A percentile compares a stretch with the other conserved stretches of the same genome.
Conservation (phyloP, 768 basidiomycete species). For the Mycena albidolilacea region DNA sequence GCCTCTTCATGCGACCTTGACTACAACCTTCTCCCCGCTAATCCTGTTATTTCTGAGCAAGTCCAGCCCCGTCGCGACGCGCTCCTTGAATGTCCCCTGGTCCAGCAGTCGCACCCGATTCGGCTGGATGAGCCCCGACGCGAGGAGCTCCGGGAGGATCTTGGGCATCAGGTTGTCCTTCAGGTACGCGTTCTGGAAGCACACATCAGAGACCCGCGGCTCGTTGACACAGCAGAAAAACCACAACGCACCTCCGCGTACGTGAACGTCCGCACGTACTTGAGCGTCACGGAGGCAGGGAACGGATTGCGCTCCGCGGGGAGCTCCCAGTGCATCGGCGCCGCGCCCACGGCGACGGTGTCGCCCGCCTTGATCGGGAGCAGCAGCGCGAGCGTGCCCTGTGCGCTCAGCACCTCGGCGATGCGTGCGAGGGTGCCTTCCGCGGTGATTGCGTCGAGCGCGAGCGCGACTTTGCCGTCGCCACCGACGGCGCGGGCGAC, state of each 20-base stretch:
- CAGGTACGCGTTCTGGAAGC: constrained; percentile 55
- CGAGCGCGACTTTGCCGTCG: constrained; percentile 42
- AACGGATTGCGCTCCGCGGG: constrained; percentile 22
- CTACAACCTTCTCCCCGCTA: constrained; percentile 66
- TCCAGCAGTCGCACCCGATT: constrained; percentile 58
- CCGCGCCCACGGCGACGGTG: constrained; percentile 30
- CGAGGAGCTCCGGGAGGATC: constrained; percentile 60
- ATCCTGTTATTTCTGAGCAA: constrained; percentile 63
- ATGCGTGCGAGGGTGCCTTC: constrained; percentile 46
- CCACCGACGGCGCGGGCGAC: constrained; percentile 47
- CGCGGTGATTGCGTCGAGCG: constrained; percentile 49
- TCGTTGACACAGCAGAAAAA: not conserved
- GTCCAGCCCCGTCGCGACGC: constrained; percentile 59
- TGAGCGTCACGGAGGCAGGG: constrained; percentile 47
- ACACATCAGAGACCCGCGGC: too few relatives aligned
- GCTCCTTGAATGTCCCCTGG: constrained; percentile 58
- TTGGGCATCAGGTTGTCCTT: constrained; percentile 61
- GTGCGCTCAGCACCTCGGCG: constrained; percentile 44
- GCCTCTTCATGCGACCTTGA: constrained; percentile 1
- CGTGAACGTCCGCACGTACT: constrained; percentile 50
- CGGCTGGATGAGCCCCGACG: constrained; percentile 56
- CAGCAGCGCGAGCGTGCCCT: constrained; percentile 47
- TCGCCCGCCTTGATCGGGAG: constrained; percentile 49
- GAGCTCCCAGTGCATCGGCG: constrained; percentile 16
- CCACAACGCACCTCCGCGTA: constrained; percentile 5